Evolutionary conservation across 495 filamentous ascomycete genomes (phyloP), one percentile per base, ranked within the genome.

Genomic region (Xylaria grammica): DNA sequence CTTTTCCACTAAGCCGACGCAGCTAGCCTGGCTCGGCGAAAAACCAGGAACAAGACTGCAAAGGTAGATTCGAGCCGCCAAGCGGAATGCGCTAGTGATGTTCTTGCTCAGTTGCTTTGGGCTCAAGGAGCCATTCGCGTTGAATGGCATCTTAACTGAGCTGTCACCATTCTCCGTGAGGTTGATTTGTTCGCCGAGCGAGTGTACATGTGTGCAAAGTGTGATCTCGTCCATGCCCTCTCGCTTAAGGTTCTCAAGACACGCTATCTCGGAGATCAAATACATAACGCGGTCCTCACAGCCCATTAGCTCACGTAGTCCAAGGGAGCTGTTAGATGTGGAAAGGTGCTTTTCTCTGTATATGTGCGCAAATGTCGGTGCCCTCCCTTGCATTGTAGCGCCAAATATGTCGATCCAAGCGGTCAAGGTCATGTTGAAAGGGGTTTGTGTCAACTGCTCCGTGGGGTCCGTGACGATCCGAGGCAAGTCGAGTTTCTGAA

Each of bases 271-370:
- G 1, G 93, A 97, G 71, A 99, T 97, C 65, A 98, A 84, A 73
- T 97, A 99, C 95, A 99, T 97, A 71, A 99, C 87, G 24, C 89
- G 87, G 79, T 99, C 95, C 62, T 99, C 95, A 76, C 95, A 99
- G 60, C 95, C 95, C 95, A 98, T 99, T 11, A 99, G 83, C 74
- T 97, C 95, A 40, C 88, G 87, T 22, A 99, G 81, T 3, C 95
- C 95, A 42, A 86, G 76, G 50, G 79, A 84, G 20, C 89, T 87
- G 38, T 89, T 85, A 11, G 86, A 82, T 1, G 84, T 79, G 60
- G 84, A 88, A 13, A 96, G 84, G 72, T 97, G 91, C 82, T 97
- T 96, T 66, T 92, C 85, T 34, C 95, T 90, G 73, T 99, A 99
- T 13, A 89, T 90, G 74, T 97, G 90, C 9, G 95, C 93, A 70